phyloP scores from a whole-genome alignment of 768 basidiomycete species.

The Leccinum disarticulatum region DNA sequence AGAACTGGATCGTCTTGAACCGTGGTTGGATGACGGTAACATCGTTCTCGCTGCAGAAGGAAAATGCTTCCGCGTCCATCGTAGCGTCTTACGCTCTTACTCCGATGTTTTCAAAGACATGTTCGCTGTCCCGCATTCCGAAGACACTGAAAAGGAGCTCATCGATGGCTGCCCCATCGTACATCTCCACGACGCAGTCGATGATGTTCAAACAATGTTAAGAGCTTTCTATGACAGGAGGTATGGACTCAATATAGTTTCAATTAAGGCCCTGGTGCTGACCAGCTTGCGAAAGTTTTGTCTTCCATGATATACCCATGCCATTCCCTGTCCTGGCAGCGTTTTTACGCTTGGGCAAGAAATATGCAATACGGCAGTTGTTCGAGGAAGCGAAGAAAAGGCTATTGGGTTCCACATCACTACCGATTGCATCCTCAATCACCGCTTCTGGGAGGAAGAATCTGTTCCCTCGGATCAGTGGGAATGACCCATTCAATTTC shows the following conservation, averaged over 20 bases:
- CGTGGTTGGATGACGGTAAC: constrained; percentile 34
- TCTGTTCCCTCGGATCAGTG: constrained; percentile 10
- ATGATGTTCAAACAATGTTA: constrained; percentile 18
- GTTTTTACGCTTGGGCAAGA: constrained; percentile 17
- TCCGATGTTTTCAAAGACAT: constrained; percentile 34
- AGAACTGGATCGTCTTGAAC: constrained; percentile 9
- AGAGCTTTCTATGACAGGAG: constrained; percentile 21
- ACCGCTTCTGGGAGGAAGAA: not conserved
- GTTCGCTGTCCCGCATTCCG: constrained; percentile 19
- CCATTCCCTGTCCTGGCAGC: constrained; percentile 7
- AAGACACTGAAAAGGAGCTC: not conserved
- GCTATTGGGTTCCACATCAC: not conserved
- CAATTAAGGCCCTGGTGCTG: not conserved
- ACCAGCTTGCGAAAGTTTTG: constrained; percentile 5
- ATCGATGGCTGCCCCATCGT: constrained; percentile 25
- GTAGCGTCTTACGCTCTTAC: constrained; percentile 25
- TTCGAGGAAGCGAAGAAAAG: constrained; percentile 11
- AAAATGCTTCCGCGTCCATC: constrained; percentile 34
- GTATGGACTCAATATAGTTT: not conserved
- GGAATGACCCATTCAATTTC: constrained; percentile 14
- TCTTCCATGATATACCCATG: constrained; percentile 9
- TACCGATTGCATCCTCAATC: not conserved
- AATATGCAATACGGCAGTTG: constrained; percentile 13
- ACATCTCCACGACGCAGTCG: constrained; percentile 13
- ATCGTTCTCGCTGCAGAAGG: constrained; percentile 27